A percentile compares a stretch with the other conserved stretches of the same genome.
Conservation (phyloP, 768 basidiomycete genomes). For the Tephrocybe sp. region DNA sequence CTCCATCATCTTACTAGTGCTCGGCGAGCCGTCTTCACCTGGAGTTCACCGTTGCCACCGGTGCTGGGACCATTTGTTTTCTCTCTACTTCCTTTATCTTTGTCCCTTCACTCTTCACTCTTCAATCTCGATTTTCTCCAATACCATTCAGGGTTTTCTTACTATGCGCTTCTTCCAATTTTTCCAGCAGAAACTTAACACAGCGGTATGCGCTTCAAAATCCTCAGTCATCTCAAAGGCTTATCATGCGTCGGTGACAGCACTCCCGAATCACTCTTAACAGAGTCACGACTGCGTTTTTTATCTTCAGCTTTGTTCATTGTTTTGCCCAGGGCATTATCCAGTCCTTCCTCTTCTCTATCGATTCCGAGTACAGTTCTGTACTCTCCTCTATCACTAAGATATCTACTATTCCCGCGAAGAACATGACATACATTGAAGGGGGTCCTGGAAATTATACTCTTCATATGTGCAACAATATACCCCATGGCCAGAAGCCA, state of each 20-base stretch:
- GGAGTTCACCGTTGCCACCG: conserved; percentile 3
- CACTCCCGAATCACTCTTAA: conserved; percentile 38
- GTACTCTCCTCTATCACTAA: conserved; percentile 38
- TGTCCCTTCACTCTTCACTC: not conserved
- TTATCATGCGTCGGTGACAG: conserved; percentile 21
- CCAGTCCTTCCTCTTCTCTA: conserved; percentile 45
- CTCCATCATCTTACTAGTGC: conserved; percentile 4
- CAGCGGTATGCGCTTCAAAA: conserved; percentile 3
- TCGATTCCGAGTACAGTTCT: conserved; percentile 40
- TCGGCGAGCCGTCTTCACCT: conserved; percentile 8
- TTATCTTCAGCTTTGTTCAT: conserved; percentile 48
- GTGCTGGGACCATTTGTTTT: conserved; percentile 7
- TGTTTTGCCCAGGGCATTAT: conserved; percentile 54
- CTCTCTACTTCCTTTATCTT: not conserved
- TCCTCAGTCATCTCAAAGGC: not conserved
- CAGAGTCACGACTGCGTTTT: conserved; percentile 44
- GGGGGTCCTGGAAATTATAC: conserved; percentile 26
- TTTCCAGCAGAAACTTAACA: not conserved
- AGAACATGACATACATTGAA: conserved; percentile 37
- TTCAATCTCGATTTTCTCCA: conserved; percentile 1
- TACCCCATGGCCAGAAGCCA: conserved; percentile 35
- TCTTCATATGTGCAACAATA: conserved; percentile 44
- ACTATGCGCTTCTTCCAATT: not conserved
- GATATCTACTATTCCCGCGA: conserved; percentile 32
- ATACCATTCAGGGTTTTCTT: not conserved